Base-by-base conservation (phyloP, 257 asterid genomes). In the Ilex asprella region DNA sequence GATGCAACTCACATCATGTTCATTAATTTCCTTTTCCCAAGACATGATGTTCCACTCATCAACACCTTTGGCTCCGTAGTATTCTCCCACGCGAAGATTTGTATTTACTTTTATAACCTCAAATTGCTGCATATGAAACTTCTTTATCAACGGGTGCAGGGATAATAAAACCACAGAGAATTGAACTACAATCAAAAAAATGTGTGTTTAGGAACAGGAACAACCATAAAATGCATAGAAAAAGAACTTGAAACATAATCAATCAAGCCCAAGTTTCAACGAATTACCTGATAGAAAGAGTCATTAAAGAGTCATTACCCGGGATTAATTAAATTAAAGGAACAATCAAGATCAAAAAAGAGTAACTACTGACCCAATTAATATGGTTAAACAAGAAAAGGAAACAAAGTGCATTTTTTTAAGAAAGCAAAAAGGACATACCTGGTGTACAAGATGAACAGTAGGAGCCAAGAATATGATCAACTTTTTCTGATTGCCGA, bases 371-470 rank as follows among this genome's bases (percentile, higher is more conserved):
- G 8, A 35, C 41, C 5, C 41, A 35, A 35, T 35, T 35, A 35
- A 35, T 3, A 35, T 35, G 41, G 41, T 35, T 35, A 35, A 35
- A 35, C 8, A 35, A 35, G 5, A 35, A 35, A 35, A 8, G 41
- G 41, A 3, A 35, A 35, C 5, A 35, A 35, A 35, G 41, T 35
- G 41, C 41, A 35, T 35, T 35, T 35, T 0, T 8, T 35, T 35
- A 8, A 35, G 41, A 62, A 54, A 39, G 56, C 31, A 49, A 61
- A 55, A 32, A 8, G 56, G 32, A 58, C 77, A 71, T 75, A 67
- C 99, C 97, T 83, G 93, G 12, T 75, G 87, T n/a, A 92, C 97
- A 74, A 83, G 95, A 68, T 71, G 82, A 69, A 92, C 96, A 52
- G 95, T 86, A 59, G 97, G 91, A 53, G 89, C 84, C 86, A 92